Evolutionary conservation across 352 stramenopile genomes (phyloP).

Genomic region (Pythium grandisporangium): DNA sequence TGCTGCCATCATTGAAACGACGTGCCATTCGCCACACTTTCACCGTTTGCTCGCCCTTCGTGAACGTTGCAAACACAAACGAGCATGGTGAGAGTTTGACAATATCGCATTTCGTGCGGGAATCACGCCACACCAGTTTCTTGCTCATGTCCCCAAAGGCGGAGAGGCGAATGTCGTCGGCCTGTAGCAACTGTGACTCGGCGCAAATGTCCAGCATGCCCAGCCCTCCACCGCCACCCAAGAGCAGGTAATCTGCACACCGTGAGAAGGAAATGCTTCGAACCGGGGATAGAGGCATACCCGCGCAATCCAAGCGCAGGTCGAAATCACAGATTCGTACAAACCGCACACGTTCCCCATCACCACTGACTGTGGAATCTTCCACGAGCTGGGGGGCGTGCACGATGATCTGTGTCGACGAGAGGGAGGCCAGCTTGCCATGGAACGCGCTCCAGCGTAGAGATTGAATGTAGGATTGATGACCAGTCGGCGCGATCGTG

Average conservation of each 20-base stretch:
- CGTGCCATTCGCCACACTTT: slow-evolving; percentile 54
- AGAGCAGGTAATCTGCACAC: slow-evolving; percentile 45
- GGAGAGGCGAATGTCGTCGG: slow-evolving; percentile 5
- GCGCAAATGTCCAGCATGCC: slow-evolving; percentile 42
- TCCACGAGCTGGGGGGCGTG: slow-evolving; percentile 40
- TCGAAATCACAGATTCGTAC: slow-evolving; percentile 31
- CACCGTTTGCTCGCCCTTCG: slow-evolving; percentile 17
- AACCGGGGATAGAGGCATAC: slow-evolving; percentile 10
- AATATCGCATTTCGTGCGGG: slow-evolving; percentile 20
- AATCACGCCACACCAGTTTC: slow-evolving; percentile 16
- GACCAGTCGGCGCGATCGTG: slow-evolving; percentile 44
- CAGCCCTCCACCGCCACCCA: slow-evolving; percentile 31
- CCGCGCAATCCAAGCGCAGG: no score
- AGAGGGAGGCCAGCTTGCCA: slow-evolving; percentile 69
- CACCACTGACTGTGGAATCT: not conserved
- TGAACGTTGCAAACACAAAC: slow-evolving; percentile 53
- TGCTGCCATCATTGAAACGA: no score
- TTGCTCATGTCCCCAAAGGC: slow-evolving; percentile 12
- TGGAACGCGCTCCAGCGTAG: slow-evolving; percentile 75
- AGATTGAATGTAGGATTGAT: slow-evolving; percentile 41
- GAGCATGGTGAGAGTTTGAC: slow-evolving; percentile 72
- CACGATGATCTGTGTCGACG: slow-evolving; percentile 43
- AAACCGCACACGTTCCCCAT: slow-evolving; percentile 27
- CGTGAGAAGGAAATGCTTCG: slow-evolving; percentile 55
- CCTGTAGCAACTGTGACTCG: not conserved